Base-by-base conservation (phyloP, 495 filamentous ascomycete species). In the Xylaria acuta region DNA sequence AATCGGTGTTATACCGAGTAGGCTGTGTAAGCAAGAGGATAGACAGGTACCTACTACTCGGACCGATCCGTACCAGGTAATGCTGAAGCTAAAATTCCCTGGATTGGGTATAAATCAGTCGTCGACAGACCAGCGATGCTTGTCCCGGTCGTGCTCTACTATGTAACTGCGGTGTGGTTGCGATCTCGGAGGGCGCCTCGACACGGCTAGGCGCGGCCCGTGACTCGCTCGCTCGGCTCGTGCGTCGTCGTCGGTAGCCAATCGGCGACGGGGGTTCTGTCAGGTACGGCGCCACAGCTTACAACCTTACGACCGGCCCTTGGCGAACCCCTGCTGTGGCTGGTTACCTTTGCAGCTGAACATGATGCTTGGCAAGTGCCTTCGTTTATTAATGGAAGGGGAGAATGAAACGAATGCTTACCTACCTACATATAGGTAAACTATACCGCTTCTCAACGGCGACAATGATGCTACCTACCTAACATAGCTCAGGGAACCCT, bases 131-230 rank as follows among this genome's bases (percentile, higher is more conserved):
- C 36, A 11, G 22, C 8, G 36, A 41, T 14, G 58, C 6, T 62
- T 9, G 58, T 40, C 20, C 62, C 6, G 41, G 12, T 65, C 40
- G 16, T 25, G n/a, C n/a, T n/a, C 40, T 11, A 20, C 43, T 38
- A 12, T n/a, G n/a, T n/a, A n/a, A 53, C 53, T 56, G 53, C 53
- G 53, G 53, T 56, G 53, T 56, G 53, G 47, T 54, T 58, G 66
- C 66, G 66, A 68, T 68, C 66, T 68, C 66, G 66, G 66, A 68
- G 64, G 14, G 30, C 66, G 40, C 66, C 27, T 58, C 66, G 51
- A 58, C 27, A 11, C 66, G 51, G 49, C 36, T 56, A 68, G 22
- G 51, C 27, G 22, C 64, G 64, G 64, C 5, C 34, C 32, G 32
- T 60, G 58, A n/a, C 34, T 62, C 18, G 59, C n/a, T n/a, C n/a